phyloP scores from a whole-genome alignment of 2,329 filamentous ascomycete species.

The Aspergillus texensis region DNA sequence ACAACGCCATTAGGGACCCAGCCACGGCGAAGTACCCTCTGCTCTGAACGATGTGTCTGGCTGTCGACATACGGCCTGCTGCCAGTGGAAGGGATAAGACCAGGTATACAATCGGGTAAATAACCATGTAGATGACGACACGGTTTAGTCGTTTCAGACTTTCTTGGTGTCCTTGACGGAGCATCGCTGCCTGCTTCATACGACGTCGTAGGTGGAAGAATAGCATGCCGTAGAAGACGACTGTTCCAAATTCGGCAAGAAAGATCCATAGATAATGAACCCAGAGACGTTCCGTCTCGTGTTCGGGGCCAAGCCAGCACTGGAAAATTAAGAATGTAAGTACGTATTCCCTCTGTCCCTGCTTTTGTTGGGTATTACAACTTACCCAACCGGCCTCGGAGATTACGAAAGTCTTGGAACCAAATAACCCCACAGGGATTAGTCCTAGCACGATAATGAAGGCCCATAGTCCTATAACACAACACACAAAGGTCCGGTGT shows the following conservation, averaged over 20 bases:
- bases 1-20: slow-evolving; percentile 58
- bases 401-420: slow-evolving; percentile 46
- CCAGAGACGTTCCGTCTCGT: slow-evolving; percentile 51
- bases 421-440: slow-evolving; percentile 48
- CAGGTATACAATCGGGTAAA: slow-evolving; percentile 56
- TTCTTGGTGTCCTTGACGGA: slow-evolving; percentile 36
- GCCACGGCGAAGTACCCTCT: slow-evolving; percentile 53
- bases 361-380: background rate
- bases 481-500: slow-evolving; percentile 46
- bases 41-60: slow-evolving; percentile 34
- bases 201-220: slow-evolving; percentile 51
- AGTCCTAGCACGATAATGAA: slow-evolving; percentile 51
- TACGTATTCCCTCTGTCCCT: background rate
- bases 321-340: slow-evolving; percentile 20
- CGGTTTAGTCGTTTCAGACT: slow-evolving; percentile 40
- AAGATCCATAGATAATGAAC: slow-evolving; percentile 60
- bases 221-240: slow-evolving; percentile 52
- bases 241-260: slow-evolving; percentile 54
- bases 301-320: slow-evolving; percentile 54
- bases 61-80: slow-evolving; percentile 45
- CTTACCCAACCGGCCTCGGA: slow-evolving; percentile 55
- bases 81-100: slow-evolving; percentile 66
- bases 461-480: slow-evolving; percentile 49
- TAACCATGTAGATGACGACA: slow-evolving; percentile 49
- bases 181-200: slow-evolving; percentile 39